These are phyloP conservation scores for Ophiostoma sp. DNA, from an alignment of 2,329 filamentous ascomycete species.

Conservation along the genomic window DNA sequence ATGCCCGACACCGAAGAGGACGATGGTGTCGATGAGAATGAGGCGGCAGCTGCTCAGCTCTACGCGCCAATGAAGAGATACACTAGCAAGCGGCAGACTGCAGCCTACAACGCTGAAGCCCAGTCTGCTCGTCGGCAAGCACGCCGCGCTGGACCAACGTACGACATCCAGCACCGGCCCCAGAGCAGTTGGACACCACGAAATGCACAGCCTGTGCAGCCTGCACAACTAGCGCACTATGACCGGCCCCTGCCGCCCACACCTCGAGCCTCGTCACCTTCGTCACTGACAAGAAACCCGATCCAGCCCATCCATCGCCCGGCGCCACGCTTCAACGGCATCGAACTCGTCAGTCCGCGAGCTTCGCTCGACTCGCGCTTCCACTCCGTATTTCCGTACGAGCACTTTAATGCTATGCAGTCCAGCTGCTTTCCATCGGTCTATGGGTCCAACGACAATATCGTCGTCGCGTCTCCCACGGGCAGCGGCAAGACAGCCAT, in stretches of 20 bases:
- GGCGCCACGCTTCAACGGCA: conserved; percentile 30
- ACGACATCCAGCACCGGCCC: neutral
- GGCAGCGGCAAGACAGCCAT: conserved; percentile 81
- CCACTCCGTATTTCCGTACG: conserved; percentile 64
- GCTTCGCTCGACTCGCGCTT: conserved; percentile 60
- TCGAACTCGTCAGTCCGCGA: conserved; percentile 39
- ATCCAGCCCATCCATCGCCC: neutral
- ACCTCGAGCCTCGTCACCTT: conserved; percentile 18
- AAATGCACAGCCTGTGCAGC: neutral
- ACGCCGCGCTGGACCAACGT: neutral
- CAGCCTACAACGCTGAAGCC: neutral
- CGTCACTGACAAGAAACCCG: neutral
- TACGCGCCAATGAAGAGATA: neutral
- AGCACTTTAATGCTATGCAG: conserved; percentile 75
- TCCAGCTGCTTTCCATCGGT: conserved; percentile 68
- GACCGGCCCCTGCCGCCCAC: conserved; percentile 5
- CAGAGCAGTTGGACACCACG: neutral
- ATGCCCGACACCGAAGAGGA: neutral
- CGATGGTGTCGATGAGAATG: neutral
- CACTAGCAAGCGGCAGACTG: neutral
- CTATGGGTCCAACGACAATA: conserved; percentile 65
- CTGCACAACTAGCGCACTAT: neutral
- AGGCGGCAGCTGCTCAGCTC: neutral
- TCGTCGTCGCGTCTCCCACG: conserved; percentile 75
- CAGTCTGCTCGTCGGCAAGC: neutral